phyloP scores from a whole-genome alignment of 441 rosid genomes.

The Viola pubescens region DNA sequence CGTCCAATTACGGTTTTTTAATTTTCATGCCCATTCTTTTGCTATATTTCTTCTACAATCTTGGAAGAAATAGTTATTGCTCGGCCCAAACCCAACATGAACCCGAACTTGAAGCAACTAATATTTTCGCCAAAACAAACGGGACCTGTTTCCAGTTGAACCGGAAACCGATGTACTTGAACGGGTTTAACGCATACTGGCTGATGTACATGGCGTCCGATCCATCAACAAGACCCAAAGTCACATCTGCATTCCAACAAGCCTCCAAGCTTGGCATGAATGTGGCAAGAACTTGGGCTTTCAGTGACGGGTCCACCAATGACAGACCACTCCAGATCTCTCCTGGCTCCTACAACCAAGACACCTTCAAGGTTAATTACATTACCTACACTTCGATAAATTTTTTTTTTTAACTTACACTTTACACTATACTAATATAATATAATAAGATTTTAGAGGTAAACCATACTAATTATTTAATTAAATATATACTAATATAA shows the following conservation, averaged over 20 bases:
- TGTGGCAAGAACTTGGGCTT: constrained; percentile 61
- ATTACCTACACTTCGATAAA: too few species aligned
- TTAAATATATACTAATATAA: too few species aligned
- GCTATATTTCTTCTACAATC: too few species aligned
- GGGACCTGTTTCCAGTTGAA: constrained; percentile 41
- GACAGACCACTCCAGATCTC: constrained; percentile 52
- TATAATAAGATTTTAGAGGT: neutral
- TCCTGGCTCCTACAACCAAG: constrained; percentile 52
- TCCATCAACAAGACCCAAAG: constrained; percentile 34
- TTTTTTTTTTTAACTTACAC: neutral
- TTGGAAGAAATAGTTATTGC: too few species aligned
- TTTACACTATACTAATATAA: neutral
- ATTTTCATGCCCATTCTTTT: too few species aligned
- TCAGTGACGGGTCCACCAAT: constrained; percentile 40
- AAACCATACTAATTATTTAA: neutral
- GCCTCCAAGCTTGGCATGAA: constrained; percentile 43
- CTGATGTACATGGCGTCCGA: constrained; percentile 52
- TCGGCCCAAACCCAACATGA: too few species aligned
- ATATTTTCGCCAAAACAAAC: constrained; percentile 26
- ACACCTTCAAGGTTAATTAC: constrained; percentile 40
- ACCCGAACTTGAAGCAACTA: neutral
- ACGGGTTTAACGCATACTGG: constrained; percentile 73
- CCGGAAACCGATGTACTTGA: constrained; percentile 41
- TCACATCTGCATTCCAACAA: constrained; percentile 39
- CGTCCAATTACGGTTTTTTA: too few species aligned